phyloP scores from a whole-genome alignment of 768 basidiomycete species.

The Phlebiopsis gigantea region DNA sequence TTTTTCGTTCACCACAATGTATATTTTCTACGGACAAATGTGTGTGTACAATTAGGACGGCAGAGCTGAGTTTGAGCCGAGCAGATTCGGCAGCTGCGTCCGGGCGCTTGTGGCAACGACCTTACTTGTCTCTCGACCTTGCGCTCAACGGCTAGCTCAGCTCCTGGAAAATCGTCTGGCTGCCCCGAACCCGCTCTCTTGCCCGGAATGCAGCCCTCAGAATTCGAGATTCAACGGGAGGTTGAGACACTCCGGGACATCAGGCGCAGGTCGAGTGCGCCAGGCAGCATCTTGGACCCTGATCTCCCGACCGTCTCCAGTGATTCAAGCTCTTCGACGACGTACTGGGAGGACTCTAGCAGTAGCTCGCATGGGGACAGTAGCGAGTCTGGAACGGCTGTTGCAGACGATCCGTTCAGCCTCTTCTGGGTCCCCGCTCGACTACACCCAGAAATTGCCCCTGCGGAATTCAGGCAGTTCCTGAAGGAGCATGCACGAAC shows the following conservation, averaged over 20 bases:
- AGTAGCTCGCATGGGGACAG: slow-evolving; percentile 38
- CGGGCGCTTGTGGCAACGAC: slow-evolving; percentile 12
- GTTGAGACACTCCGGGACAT: slow-evolving; percentile 83
- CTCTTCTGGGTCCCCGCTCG: slow-evolving; percentile 99
- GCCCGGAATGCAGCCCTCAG: slow-evolving; percentile 59
- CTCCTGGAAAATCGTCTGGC: slow-evolving; percentile 4
- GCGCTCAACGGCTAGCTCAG: slow-evolving; percentile 8
- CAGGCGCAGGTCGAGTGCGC: slow-evolving; percentile 75
- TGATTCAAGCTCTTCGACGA: slow-evolving; percentile 32
- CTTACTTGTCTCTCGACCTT: slow-evolving; percentile 15
- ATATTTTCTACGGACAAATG: too few species aligned
- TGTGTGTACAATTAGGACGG: background rate
- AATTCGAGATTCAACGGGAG: slow-evolving; percentile 83
- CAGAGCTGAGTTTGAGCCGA: too few species aligned
- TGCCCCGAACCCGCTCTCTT: background rate
- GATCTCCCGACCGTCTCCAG: slow-evolving; percentile 79
- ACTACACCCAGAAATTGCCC: slow-evolving; percentile 96
- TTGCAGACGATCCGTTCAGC: slow-evolving; percentile 74
- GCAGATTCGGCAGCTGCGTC: slow-evolving; percentile 7
- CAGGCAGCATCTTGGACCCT: slow-evolving; percentile 83
- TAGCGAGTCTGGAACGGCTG: slow-evolving; percentile 29
- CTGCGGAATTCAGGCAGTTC: slow-evolving; percentile 91
- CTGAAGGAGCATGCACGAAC: slow-evolving; percentile 84
- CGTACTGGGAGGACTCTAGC: slow-evolving; percentile 40
- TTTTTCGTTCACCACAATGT: background rate